Evolutionary conservation across 768 basidiomycete species (phyloP).

Genomic region (Suillus plorans): DNA sequence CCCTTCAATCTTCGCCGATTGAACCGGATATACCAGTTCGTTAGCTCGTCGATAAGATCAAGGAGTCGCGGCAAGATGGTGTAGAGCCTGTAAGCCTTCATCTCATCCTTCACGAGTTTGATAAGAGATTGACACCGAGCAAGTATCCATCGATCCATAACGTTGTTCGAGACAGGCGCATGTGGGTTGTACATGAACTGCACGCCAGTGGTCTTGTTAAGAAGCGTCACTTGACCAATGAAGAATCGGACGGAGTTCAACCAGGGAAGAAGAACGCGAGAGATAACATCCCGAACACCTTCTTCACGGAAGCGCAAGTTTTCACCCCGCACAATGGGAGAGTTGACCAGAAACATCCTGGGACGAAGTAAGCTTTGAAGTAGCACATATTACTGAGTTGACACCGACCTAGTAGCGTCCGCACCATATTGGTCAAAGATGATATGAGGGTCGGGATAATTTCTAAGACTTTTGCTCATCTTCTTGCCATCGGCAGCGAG

Average conservation of each 20-base stretch:
- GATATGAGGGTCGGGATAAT: conserved; percentile 94
- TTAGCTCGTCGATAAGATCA: conserved; percentile 91
- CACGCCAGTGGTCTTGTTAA: conserved; percentile 75
- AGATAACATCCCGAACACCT: conserved; percentile 94
- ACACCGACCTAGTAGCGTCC: conserved; percentile 80
- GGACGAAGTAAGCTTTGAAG: neutral
- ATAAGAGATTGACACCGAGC: conserved; percentile 98
- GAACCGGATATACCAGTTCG: conserved; percentile 99
- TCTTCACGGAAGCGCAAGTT: conserved; percentile 98
- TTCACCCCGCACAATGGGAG: conserved; percentile 96
- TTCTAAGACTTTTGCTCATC: conserved; percentile 97
- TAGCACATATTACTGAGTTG: neutral
- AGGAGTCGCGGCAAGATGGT: conserved; percentile 95
- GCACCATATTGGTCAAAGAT: conserved; percentile 92
- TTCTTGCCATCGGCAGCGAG: conserved; percentile 98
- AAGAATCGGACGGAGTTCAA: conserved; percentile 99
- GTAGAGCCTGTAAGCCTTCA: conserved; percentile 96
- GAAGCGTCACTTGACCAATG: conserved; percentile 86
- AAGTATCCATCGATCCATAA: conserved; percentile 99
- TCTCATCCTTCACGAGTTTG: conserved; percentile 86
- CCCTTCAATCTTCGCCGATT: conserved; percentile 96
- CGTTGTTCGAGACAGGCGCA: conserved; percentile 80
- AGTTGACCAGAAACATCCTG: conserved; percentile 98
- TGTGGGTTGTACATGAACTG: conserved; percentile 89
- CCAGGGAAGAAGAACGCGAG: conserved; percentile 97